A percentile compares a stretch with the other conserved stretches of the same genome.
Evolutionary conservation across 352 stramenopile species (phyloP).

Genomic region (Pythium graminicola): DNA sequence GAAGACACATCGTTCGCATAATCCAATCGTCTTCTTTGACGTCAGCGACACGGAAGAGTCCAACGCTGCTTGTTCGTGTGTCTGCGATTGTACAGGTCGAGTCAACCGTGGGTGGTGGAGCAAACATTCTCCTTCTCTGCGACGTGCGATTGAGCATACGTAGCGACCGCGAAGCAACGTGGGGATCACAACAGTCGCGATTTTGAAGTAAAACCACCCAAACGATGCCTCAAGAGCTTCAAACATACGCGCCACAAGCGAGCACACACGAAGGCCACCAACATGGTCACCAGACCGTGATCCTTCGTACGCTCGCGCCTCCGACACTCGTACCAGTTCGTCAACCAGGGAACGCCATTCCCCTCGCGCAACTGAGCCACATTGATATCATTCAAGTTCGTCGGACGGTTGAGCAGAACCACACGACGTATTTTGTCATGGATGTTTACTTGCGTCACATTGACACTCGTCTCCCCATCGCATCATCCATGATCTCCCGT

Average conservation of each 20-base stretch:
- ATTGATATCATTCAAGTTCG: conserved; percentile 49
- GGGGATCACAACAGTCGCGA: not conserved
- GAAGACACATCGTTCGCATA: not conserved
- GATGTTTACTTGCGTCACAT: conserved; percentile 44
- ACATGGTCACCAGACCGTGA: too few relatives aligned
- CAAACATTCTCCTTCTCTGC: conserved; percentile 1
- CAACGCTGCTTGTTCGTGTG: conserved; percentile 1
- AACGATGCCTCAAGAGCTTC: too few relatives aligned
- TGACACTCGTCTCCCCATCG: conserved; percentile 20
- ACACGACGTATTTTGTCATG: conserved; percentile 49
- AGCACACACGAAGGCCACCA: not conserved
- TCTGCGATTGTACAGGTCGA: conserved; percentile 1
- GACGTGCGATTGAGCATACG: too few relatives aligned
- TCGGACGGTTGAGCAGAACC: conserved; percentile 37
- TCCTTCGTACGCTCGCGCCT: conserved; percentile 7
- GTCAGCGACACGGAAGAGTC: not conserved
- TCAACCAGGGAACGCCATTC: conserved; percentile 46
- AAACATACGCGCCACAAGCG: not conserved
- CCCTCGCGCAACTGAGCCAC: conserved; percentile 39
- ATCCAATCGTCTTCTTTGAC: not conserved
- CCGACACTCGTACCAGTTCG: conserved; percentile 41
- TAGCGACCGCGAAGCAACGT: too few relatives aligned
- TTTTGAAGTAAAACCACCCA: conserved; percentile 6
- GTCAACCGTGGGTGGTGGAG: too few relatives aligned
- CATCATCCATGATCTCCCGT: conserved; percentile 14